Percentiles rank a stretch among this genome's conserved stretches.
phyloP scores from a whole-genome alignment of 352 stramenopile genomes.

The Globisporangium heterothallicum region DNA sequence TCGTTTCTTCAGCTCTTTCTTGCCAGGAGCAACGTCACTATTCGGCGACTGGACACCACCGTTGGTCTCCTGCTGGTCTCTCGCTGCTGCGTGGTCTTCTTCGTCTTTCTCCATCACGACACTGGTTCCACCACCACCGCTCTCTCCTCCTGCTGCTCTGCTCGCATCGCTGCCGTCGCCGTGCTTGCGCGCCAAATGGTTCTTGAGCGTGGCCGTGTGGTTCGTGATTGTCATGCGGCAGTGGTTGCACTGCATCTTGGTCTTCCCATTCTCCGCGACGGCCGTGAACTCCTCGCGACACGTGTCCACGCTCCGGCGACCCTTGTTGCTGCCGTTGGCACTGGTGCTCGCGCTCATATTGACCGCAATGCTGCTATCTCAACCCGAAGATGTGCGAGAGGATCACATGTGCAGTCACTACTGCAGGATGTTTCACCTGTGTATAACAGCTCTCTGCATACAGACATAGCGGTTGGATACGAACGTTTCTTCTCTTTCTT shows the following conservation, averaged over 20 bases:
- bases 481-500: constrained; percentile 4
- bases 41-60: background rate
- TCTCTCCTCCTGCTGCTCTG: background rate
- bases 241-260: constrained; percentile 19
- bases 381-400: background rate
- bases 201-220: constrained; percentile 17
- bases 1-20: constrained; percentile 5
- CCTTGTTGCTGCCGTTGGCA: background rate
- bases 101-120: too few relatives aligned
- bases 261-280: constrained; percentile 12
- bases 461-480: background rate
- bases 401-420: constrained; percentile 1
- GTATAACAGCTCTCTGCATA: background rate
- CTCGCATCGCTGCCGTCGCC: background rate
- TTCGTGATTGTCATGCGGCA: constrained; percentile 13
- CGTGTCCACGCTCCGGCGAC: constrained; percentile 8
- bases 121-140: too few relatives aligned
- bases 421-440: constrained; percentile 1
- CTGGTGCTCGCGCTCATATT: background rate
- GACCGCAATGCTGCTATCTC: background rate
- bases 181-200: constrained; percentile 17
- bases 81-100: background rate
- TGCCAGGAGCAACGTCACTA: background rate
- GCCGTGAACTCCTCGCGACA: constrained; percentile 17
- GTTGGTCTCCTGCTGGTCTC: background rate